Evolutionary conservation across 2,329 filamentous ascomycete species (phyloP).

Genomic region (Arthrobotrys musiformis): DNA sequence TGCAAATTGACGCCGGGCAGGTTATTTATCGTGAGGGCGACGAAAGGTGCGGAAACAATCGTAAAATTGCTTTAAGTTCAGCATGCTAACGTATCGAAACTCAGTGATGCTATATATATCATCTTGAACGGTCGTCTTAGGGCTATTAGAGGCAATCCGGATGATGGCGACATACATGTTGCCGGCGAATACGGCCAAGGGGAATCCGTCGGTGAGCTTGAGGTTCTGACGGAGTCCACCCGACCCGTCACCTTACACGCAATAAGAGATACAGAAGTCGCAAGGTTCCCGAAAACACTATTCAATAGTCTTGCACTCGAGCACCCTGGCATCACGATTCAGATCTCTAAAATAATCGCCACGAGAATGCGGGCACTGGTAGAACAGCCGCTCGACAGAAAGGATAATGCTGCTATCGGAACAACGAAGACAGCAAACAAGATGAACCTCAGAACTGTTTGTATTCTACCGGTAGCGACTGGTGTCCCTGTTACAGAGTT

Average conservation of each 20-base stretch:
- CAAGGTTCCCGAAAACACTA: slow-evolving; percentile 92
- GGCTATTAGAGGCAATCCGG: slow-evolving; percentile 78
- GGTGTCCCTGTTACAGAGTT: slow-evolving; percentile 97
- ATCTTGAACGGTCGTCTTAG: slow-evolving; percentile 92
- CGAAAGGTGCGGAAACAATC: slow-evolving; percentile 65
- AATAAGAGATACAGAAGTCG: slow-evolving; percentile 94
- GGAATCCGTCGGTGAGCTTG: slow-evolving; percentile 95
- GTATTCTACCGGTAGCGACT: slow-evolving; percentile 87
- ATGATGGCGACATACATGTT: slow-evolving; percentile 83
- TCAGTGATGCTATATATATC: slow-evolving; percentile 95
- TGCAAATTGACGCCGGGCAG: slow-evolving; percentile 94
- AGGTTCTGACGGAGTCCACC: slow-evolving; percentile 92
- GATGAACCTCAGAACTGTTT: slow-evolving; percentile 90
- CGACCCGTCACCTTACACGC: slow-evolving; percentile 93
- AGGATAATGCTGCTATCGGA: slow-evolving; percentile 60
- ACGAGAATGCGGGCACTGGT: slow-evolving; percentile 90
- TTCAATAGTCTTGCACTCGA: slow-evolving; percentile 98
- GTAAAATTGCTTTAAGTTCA: too few species aligned
- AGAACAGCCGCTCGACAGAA: slow-evolving; percentile 74
- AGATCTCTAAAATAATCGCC: slow-evolving; percentile 98
- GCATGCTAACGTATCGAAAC: slow-evolving; percentile 22
- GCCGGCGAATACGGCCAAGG: slow-evolving; percentile 95
- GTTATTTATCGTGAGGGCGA: slow-evolving; percentile 93
- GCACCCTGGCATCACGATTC: slow-evolving; percentile 97
- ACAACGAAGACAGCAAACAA: slow-evolving; percentile 81